A percentile compares a stretch with the other conserved stretches of the same genome.
Evolutionary conservation across 495 filamentous ascomycete species (phyloP).

Genomic region (Penicillium turbatum): DNA sequence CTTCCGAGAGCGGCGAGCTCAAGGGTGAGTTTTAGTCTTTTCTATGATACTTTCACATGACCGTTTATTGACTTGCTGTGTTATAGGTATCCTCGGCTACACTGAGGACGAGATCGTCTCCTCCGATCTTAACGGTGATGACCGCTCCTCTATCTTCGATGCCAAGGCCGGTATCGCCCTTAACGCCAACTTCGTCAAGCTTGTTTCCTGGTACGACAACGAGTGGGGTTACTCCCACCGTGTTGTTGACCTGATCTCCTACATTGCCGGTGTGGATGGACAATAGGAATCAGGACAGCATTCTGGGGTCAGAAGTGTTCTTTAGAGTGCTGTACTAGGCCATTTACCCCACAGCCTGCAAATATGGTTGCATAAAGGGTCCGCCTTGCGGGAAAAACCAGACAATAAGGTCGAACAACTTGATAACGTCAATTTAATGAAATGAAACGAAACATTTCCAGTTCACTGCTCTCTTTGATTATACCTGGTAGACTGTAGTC

Average conservation of each 20-base stretch:
- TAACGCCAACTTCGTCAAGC: conserved; percentile 98
- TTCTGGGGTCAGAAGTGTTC: conserved; percentile 33
- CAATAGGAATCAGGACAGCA: conserved; percentile 44
- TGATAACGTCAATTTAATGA: conserved; percentile 26
- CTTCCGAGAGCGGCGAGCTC: conserved; percentile 66
- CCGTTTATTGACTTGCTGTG: background rate
- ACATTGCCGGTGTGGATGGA: conserved; percentile 84
- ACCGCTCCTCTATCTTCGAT: conserved; percentile 94
- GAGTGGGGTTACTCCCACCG: conserved; percentile 97
- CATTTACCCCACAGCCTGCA: conserved; percentile 7
- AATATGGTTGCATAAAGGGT: conserved; percentile 1
- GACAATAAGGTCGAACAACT: background rate
- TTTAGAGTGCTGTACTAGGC: conserved; percentile 20
- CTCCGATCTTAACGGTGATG: conserved; percentile 86
- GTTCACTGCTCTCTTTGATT: conserved; percentile 9
- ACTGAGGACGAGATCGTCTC: conserved; percentile 98
- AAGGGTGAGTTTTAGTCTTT: conserved; percentile 48
- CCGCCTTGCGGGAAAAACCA: conserved; percentile 19
- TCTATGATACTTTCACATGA: background rate
- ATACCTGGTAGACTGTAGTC: background rate
- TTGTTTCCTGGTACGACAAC: conserved; percentile 97
- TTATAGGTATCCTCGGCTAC: conserved; percentile 72
- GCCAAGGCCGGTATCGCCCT: conserved; percentile 98
- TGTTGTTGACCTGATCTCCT: conserved; percentile 92
- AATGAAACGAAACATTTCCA: conserved; percentile 30